Evolutionary conservation across 23 red algal genomes (phyloP).

Genomic region (Chondrus crispus): DNA sequence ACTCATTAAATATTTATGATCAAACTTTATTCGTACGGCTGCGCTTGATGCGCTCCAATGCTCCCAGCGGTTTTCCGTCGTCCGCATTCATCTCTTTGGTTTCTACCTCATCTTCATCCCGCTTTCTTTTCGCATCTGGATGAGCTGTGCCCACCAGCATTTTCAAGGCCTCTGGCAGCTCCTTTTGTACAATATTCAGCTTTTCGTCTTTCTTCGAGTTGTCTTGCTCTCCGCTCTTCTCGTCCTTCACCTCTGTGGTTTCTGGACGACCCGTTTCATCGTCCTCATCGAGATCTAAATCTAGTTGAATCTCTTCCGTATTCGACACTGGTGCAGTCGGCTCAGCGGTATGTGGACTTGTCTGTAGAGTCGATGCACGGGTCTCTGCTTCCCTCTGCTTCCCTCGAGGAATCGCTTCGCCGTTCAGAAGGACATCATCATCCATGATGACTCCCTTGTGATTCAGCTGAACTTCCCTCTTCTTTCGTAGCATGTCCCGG

Average conservation of each 20-base stretch:
- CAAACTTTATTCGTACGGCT: neutral
- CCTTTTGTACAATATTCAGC: neutral
- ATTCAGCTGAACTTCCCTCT: constrained; percentile 42
- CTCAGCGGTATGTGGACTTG: neutral
- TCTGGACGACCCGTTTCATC: neutral
- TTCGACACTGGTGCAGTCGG: neutral
- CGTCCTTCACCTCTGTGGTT: neutral
- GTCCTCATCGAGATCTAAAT: neutral
- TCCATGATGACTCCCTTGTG: neutral
- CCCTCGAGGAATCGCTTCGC: too few relatives aligned
- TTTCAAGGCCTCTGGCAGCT: neutral
- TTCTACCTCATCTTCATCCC: neutral
- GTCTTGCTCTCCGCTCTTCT: neutral
- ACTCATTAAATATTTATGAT: too few relatives aligned
- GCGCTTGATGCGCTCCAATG: neutral
- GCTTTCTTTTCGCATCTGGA: neutral
- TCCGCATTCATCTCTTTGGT: neutral
- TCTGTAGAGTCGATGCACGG: neutral
- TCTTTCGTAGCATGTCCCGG: constrained; percentile 73
- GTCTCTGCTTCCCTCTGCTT: constrained; percentile 1
- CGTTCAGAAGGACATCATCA: neutral
- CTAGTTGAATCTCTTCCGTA: neutral
- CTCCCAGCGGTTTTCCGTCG: neutral
- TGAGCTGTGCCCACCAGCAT: neutral
- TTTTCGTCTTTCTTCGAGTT: neutral